phyloP scores from a whole-genome alignment of 139 green algal species.

The Micractinium sp. region DNA sequence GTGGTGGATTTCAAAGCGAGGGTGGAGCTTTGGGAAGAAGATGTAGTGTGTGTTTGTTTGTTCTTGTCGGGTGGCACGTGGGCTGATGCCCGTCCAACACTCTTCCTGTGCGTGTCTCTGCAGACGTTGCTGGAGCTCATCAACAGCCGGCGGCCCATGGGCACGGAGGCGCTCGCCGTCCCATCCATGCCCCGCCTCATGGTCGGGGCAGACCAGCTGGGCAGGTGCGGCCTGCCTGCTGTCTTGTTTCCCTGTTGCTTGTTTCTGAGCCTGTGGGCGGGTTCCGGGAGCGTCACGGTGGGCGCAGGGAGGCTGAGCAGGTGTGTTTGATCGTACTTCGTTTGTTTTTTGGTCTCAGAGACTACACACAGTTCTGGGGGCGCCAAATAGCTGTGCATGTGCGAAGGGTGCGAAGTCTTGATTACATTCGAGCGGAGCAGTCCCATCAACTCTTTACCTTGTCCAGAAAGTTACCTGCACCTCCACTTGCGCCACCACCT shows the following conservation, averaged over 20 bases:
- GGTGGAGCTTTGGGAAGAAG: conserved; percentile 1
- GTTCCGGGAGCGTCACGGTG: too few relatives aligned
- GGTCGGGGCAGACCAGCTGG: neutral
- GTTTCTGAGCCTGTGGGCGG: too few relatives aligned
- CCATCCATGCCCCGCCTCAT: conserved; percentile 3
- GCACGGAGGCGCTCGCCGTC: neutral
- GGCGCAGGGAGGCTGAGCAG: too few relatives aligned
- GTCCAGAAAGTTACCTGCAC: too few relatives aligned
- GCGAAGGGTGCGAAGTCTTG: neutral
- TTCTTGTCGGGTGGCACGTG: neutral
- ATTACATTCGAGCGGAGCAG: neutral
- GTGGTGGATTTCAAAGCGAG: conserved; percentile 1
- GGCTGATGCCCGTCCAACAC: neutral
- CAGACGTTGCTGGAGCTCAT: neutral
- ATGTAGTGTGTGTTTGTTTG: neutral
- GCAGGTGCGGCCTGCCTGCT: neutral
- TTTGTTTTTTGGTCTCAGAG: too few relatives aligned
- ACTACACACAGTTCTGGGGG: too few relatives aligned
- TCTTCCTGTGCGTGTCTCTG: too few relatives aligned
- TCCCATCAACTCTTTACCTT: too few relatives aligned
- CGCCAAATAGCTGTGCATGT: neutral
- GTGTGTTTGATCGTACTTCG: too few relatives aligned
- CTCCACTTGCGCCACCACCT: too few relatives aligned
- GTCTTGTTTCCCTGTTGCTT: too few relatives aligned
- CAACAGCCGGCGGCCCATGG: conserved; percentile 25